These are phyloP conservation scores for Pulveroboletus sp. DNA, from an alignment of 768 basidiomycete species.

Conservation along the genomic window DNA sequence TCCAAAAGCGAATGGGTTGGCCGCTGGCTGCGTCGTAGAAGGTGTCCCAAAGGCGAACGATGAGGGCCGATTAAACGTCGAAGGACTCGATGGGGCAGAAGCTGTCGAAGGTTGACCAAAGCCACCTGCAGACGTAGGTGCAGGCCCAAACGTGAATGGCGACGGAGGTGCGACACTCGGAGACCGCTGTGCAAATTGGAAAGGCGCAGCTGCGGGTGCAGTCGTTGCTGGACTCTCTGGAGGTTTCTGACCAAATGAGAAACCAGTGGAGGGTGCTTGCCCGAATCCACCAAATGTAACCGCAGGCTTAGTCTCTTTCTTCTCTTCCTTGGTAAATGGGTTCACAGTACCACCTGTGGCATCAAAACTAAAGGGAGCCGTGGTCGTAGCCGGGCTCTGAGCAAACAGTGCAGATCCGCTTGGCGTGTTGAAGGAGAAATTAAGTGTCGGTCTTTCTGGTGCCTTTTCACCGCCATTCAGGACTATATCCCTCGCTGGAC, in stretches of 20 bases:
- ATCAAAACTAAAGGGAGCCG: slow-evolving; percentile 36
- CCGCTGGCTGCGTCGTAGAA: slow-evolving; percentile 33
- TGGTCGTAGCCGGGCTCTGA: slow-evolving; percentile 31
- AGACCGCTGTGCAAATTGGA: slow-evolving; percentile 47
- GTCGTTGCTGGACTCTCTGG: slow-evolving; percentile 38
- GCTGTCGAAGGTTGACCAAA: slow-evolving; percentile 42
- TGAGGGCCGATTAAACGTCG: slow-evolving; percentile 48
- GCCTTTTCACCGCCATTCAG: slow-evolving; percentile 37
- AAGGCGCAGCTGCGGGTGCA: slow-evolving; percentile 39
- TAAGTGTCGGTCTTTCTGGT: slow-evolving; percentile 39
- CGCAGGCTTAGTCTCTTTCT: slow-evolving; percentile 42
- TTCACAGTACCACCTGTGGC: slow-evolving; percentile 32
- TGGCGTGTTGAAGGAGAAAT: slow-evolving; percentile 48
- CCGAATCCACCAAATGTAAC: slow-evolving; percentile 48
- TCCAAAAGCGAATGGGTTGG: slow-evolving; percentile 49
- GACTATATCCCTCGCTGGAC: slow-evolving; percentile 64
- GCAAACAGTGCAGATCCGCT: slow-evolving; percentile 36
- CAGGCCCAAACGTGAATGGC: slow-evolving; percentile 45
- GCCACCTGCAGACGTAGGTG: slow-evolving; percentile 33
- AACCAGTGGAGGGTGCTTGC: slow-evolving; percentile 39
- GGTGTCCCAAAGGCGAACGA: slow-evolving; percentile 48
- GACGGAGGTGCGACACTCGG: slow-evolving; percentile 35
- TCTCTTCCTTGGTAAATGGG: slow-evolving; percentile 50
- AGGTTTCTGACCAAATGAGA: slow-evolving; percentile 47
- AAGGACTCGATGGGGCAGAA: slow-evolving; percentile 58